Evolutionary conservation across 306 rosid genomes (phyloP).

Genomic region (Lathyrus oleraceus): DNA sequence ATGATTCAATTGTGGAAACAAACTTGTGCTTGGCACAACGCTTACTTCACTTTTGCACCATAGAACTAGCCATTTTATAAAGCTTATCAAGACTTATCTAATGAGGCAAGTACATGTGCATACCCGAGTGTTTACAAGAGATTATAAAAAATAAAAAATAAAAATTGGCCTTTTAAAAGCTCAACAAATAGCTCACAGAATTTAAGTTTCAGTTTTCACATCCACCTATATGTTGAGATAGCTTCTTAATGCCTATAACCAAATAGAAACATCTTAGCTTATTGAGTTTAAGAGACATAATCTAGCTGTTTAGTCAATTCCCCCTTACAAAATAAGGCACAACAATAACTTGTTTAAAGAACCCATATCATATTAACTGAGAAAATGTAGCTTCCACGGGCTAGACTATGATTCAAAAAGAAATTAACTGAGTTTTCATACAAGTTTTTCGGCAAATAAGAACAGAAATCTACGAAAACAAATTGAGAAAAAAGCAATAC

Average conservation of each 20-base stretch:
- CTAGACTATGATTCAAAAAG: neutral
- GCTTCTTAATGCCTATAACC: too few relatives aligned
- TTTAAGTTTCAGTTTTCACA: too few relatives aligned
- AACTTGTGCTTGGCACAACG: neutral
- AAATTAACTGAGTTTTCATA: constrained; percentile 2
- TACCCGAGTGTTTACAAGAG: too few relatives aligned
- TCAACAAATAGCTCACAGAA: too few relatives aligned
- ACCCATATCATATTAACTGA: too few relatives aligned
- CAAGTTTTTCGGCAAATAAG: constrained; percentile 11
- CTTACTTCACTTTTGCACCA: neutral
- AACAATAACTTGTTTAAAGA: constrained; percentile 22
- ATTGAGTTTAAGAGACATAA: too few relatives aligned
- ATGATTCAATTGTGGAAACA: neutral
- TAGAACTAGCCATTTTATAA: neutral
- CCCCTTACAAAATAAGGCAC: constrained; percentile 20
- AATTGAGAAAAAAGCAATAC: constrained; percentile 41
- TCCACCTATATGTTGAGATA: too few relatives aligned
- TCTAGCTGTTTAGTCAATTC: neutral
- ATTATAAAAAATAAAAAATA: too few relatives aligned
- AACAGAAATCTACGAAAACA: neutral
- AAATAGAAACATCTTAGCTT: too few relatives aligned
- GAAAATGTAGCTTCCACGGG: constrained; percentile 1
- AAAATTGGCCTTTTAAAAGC: too few relatives aligned
- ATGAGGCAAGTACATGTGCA: too few relatives aligned
- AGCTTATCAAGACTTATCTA: too few relatives aligned